Base-by-base conservation (phyloP, 371 early-diverging fungal species). In the Mortierella sp. region DNA sequence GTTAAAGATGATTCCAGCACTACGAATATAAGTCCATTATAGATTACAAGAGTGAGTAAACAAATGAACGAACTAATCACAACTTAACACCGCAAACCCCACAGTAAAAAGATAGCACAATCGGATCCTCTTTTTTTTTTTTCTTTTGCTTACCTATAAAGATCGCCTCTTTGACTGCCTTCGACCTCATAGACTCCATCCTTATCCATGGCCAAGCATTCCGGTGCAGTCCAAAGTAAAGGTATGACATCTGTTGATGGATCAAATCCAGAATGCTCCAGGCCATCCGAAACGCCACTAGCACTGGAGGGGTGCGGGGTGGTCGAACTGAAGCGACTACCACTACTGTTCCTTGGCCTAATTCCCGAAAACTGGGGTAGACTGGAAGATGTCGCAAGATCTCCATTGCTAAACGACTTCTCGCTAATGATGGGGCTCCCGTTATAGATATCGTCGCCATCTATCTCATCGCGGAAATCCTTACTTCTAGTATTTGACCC, bases 1-100 rank as follows among this genome's bases (percentile, higher is more conserved):
- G 59, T 86, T 87, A 32, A 88, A 86, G 35, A 88, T 83, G 39
- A 88, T 74, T 16, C 88, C 88, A 28, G 86, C 85, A 49, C 88
- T 88, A 60, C 12, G 8, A 40, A 18, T 55, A 5, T 3, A 54
- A 35, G 35, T n/a, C 22, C 35, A 35, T 37, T 20, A 64, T 0
- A 49, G 6, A 12, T 57, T 54, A 49, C 22, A 47, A 9, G 26
- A 32, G 14, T 4, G 45, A 11, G 16, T 30, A 37, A 39, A 16
- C 28, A 28, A 0, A 8, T 24, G 11, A 24, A 22, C 55, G 11
- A 24, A 22, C 6, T 10, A 22, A 55, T 9, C 51, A 51, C 3
- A n/a, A n/a, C 18, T n/a, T 9, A n/a, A 51, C 51, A 5, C n/a
- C 3, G n/a, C 51, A 58, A 58, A 24, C 10, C 11, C 55, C 55